Conservation (phyloP, 768 basidiomycete species). For the Tulasnella sp. region DNA sequence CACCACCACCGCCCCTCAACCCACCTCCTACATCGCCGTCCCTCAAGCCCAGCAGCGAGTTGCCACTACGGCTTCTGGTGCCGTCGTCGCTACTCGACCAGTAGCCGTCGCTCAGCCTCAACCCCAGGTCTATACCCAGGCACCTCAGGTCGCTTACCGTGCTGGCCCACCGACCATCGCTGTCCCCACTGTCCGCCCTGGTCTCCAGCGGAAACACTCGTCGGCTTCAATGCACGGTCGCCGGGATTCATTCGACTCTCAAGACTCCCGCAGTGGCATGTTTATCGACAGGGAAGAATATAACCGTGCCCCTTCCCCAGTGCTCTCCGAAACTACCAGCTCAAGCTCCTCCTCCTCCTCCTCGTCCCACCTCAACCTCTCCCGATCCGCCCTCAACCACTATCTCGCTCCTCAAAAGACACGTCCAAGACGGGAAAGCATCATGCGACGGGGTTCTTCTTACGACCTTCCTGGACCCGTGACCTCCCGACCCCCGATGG, state of each 20-base stretch:
- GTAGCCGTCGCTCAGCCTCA: neutral
- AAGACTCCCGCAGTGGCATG: constrained; percentile 3
- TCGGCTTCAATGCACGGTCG: constrained; percentile 9
- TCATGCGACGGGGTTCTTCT: neutral
- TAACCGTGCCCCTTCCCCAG: constrained; percentile 17
- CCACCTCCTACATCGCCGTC: constrained; percentile 17
- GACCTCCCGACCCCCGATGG: constrained; percentile 2
- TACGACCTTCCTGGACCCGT: constrained; percentile 7
- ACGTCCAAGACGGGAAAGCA: constrained; percentile 1
- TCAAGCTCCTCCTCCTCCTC: constrained; percentile 23
- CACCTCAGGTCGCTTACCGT: neutral
- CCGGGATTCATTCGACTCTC: constrained; percentile 8
- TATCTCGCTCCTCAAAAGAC: constrained; percentile 18
- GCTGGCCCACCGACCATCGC: constrained; percentile 13
- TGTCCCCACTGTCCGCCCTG: neutral
- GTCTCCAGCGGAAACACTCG: neutral
- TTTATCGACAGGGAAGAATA: constrained; percentile 5
- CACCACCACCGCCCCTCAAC: neutral
- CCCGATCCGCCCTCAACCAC: constrained; percentile 26
- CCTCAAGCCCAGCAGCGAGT: constrained; percentile 10
- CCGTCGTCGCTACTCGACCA: neutral
- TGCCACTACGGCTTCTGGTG: neutral
- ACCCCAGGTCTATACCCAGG: constrained; percentile 1
- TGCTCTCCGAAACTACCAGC: constrained; percentile 25
- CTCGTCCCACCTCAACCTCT: constrained; percentile 25